Conservation (phyloP, 2,329 filamentous ascomycete genomes). For the Aureobasidium namibiae region DNA sequence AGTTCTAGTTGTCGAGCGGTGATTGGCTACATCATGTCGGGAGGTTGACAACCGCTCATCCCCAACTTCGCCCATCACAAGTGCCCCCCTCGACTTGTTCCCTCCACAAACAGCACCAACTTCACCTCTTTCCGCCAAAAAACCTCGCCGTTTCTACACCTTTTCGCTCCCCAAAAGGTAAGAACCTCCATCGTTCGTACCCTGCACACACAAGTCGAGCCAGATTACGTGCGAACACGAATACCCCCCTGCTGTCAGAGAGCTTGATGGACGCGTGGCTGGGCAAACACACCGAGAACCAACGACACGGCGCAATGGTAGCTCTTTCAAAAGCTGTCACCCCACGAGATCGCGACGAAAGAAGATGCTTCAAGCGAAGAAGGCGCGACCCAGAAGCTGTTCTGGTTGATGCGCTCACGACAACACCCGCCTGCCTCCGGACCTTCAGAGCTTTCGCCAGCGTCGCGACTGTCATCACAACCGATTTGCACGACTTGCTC, state of each 20-base stretch:
- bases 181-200: neutral
- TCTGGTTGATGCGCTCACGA: neutral
- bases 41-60: neutral
- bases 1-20: slow-evolving; percentile 3
- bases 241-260: slow-evolving; percentile 5
- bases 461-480: slow-evolving; percentile 2
- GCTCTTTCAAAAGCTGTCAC: neutral
- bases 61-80: slow-evolving; percentile 3
- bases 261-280: slow-evolving; percentile 7
- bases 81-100: slow-evolving; percentile 8
- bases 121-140: neutral
- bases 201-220: neutral
- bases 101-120: slow-evolving; percentile 6
- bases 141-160: neutral
- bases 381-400: neutral
- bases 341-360: neutral
- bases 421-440: slow-evolving; percentile 7
- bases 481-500: neutral
- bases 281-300: slow-evolving; percentile 5
- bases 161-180: slow-evolving; percentile 7
- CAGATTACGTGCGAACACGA: neutral
- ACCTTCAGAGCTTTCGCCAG: slow-evolving; percentile 1
- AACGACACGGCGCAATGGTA: neutral
- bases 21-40: slow-evolving; percentile 3
- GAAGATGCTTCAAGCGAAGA: neutral